These are phyloP conservation scores for Fusarium vanettenii DNA, from an alignment of 2,329 filamentous ascomycete species.

Conservation along the genomic window DNA sequence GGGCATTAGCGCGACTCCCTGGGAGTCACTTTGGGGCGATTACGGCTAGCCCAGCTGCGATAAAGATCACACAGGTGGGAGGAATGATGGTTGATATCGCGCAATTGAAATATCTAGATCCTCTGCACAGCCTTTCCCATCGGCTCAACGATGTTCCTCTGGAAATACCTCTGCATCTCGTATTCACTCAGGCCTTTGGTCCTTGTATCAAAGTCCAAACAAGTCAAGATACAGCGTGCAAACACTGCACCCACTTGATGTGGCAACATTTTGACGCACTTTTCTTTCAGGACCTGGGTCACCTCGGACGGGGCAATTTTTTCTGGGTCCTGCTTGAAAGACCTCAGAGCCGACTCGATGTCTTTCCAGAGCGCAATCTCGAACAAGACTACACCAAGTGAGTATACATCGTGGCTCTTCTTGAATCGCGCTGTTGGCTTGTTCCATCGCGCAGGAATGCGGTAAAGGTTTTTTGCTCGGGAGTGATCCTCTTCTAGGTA, in stretches of 20 bases:
- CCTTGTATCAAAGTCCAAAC: not conserved
- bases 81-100: too few relatives aligned
- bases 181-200: not conserved
- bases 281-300: not conserved
- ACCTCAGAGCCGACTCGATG: not conserved
- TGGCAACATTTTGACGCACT: not conserved
- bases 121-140: not conserved
- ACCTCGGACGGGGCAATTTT: not conserved
- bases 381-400: not conserved
- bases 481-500: not conserved
- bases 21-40: too few relatives aligned
- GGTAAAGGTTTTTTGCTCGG: slow-evolving; percentile 1
- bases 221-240: not conserved
- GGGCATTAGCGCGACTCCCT: not conserved
- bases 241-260: not conserved
- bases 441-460: not conserved
- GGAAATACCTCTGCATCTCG: not conserved
- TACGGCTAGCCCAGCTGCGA: too few relatives aligned
- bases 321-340: not conserved
- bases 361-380: slow-evolving; percentile 10
- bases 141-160: not conserved
- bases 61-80: too few relatives aligned
- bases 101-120: not conserved
- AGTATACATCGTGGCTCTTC: slow-evolving; percentile 9
- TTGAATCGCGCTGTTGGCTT: slow-evolving; percentile 1